phyloP scores from a whole-genome alignment of 148 eudicot genomes.

The Talinum fruticosum region DNA sequence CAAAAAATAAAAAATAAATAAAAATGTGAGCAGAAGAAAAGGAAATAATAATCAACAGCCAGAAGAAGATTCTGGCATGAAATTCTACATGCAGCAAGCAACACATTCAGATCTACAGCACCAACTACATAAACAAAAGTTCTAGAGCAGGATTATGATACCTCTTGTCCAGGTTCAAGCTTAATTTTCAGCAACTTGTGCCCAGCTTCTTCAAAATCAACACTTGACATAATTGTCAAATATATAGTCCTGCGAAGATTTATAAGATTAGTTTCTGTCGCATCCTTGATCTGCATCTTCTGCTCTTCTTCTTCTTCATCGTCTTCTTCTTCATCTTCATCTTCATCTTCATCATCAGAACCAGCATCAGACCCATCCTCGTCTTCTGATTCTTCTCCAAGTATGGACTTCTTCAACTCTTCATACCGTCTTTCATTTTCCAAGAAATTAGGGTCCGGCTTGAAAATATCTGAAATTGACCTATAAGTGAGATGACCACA shows the following conservation, averaged over 20 bases:
- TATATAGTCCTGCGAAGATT: constrained; percentile 95
- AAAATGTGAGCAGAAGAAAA: neutral
- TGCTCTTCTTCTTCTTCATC: constrained; percentile 72
- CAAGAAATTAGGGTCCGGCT: constrained; percentile 68
- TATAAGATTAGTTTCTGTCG: constrained; percentile 87
- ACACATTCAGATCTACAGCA: neutral
- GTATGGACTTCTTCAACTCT: constrained; percentile 72
- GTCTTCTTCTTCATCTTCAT: constrained; percentile 67
- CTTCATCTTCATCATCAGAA: constrained; percentile 74
- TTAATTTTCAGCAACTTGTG: constrained; percentile 90
- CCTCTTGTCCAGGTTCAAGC: constrained; percentile 99
- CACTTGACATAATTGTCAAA: constrained; percentile 96
- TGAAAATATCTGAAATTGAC: constrained; percentile 65
- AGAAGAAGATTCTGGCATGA: neutral
- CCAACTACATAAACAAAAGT: constrained; percentile 3
- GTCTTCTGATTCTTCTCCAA: constrained; percentile 89
- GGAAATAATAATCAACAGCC: neutral
- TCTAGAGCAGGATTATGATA: constrained; percentile 15
- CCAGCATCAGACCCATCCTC: constrained; percentile 64
- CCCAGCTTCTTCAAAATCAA: constrained; percentile 98
- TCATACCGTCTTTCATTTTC: constrained; percentile 82
- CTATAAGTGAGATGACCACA: constrained; percentile 7
- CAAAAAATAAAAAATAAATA: neutral
- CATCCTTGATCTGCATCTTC: constrained; percentile 74
- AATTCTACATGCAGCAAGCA: neutral